Base-by-base conservation (phyloP, 208 protist genomes). In the Crithidia thermophila region DNA sequence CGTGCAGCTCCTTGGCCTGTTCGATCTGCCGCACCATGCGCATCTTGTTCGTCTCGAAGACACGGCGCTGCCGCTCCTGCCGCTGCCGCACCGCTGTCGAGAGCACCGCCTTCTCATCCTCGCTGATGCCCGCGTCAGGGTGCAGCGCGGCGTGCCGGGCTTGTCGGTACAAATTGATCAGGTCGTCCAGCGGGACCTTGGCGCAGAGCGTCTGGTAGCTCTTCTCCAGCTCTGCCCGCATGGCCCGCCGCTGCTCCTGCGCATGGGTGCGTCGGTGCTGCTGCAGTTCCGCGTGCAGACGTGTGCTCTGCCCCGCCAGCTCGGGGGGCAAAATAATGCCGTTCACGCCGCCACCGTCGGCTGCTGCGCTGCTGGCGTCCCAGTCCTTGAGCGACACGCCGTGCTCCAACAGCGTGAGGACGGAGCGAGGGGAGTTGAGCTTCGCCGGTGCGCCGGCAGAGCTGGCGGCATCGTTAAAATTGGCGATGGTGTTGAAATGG, bases 401-500 rank as follows among this genome's bases (percentile, higher is more conserved):
- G 65, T 88, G 90, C 21, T 86, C 80, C 9, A 96, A 62, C 31
- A 93, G 28, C 46, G 90, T 80, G 27, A 96, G 60, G 39, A 69
- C 83, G 39, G 91, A 94, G 25, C 91, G 91, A 2, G 91, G 91
- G 14, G 91, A 96, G 73, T 81, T 94, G 37, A 96, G 49, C 61
- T 36, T 73, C 14, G 45, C 2, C 45, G 53, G 37, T 25, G 39
- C 27, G 58, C n/a, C 37, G 16, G 18, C 14, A 33, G 31, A 49
- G 43, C 31, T 28, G 5, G 37, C 13, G 4, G 45, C 42, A 30
- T 57, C 69, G 36, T 13, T 61, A 58, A 47, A 56, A 43, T 53
- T 65, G 8, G 33, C 25, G 37, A 79, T 27, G 21, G 40, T 71
- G 8, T 49, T 63, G 9, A 92, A 55, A 31, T 50, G 47, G 5